Conservation (phyloP, 2,329 filamentous ascomycete genomes). For the Aspergillus fumigatiaffinis region DNA sequence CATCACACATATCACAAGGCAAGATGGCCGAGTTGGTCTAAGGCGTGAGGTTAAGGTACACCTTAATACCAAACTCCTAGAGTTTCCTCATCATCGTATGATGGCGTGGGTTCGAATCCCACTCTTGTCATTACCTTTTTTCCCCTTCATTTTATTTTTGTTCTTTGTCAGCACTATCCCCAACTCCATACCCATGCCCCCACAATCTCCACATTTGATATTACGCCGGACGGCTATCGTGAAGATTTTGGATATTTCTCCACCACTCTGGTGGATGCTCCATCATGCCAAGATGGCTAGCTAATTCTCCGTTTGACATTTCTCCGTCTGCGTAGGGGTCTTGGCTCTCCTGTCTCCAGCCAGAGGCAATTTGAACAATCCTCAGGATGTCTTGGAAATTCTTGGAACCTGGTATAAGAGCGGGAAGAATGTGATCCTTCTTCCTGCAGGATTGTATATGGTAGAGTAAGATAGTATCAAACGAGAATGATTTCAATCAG, state of each 20-base stretch:
- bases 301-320: not conserved
- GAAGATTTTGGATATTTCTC: not conserved
- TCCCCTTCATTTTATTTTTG: not conserved
- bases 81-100: not conserved
- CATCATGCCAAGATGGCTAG: not conserved
- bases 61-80: not conserved
- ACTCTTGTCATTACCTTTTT: not conserved
- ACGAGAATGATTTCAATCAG: not conserved
- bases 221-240: not conserved
- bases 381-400: not conserved
- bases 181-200: too few relatives aligned
- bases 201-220: too few relatives aligned
- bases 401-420: not conserved
- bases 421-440: not conserved
- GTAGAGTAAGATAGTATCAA: not conserved
- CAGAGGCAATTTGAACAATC: not conserved
- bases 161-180: too few relatives aligned
- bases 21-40: conserved; percentile 37
- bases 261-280: not conserved
- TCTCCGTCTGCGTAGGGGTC: not conserved
- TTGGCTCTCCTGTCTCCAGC: not conserved
- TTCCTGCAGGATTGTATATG: not conserved
- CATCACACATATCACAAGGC: too few relatives aligned
- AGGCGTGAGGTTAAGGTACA: conserved; percentile 32
- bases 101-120: not conserved